Evolutionary conservation across 1,284 basidiomycete species (phyloP).

Genomic region (Stygiomarasmius scandens): DNA sequence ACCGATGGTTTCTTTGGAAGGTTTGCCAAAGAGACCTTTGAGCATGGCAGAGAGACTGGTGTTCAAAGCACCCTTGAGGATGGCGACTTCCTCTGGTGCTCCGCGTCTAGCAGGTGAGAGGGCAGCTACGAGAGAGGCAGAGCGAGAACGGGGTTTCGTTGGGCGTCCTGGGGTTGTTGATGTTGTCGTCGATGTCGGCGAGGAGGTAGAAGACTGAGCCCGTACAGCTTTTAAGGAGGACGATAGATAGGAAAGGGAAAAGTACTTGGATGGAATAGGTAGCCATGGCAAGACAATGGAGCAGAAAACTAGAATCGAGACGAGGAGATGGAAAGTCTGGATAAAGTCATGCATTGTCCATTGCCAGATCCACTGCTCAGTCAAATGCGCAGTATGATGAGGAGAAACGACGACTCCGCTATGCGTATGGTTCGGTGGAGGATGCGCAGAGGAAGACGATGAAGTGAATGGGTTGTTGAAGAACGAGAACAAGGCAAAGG

Average conservation of each 20-base stretch:
- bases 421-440: conserved; percentile 30
- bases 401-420: conserved; percentile 41
- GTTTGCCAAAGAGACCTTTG: conserved; percentile 32
- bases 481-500: conserved; percentile 75
- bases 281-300: conserved; percentile 58
- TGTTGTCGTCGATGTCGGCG: background rate
- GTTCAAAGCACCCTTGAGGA: conserved; percentile 43
- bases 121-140: conserved; percentile 27
- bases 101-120: conserved; percentile 37
- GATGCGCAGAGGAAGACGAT: conserved; percentile 30
- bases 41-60: conserved; percentile 41
- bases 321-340: conserved; percentile 62
- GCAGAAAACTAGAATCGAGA: conserved; percentile 61
- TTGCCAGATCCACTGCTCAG: conserved; percentile 9
- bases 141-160: conserved; percentile 23
- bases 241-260: conserved; percentile 11
- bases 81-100: conserved; percentile 37
- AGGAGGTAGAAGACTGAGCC: background rate
- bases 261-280: conserved; percentile 12
- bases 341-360: conserved; percentile 54
- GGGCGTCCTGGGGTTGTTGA: conserved; percentile 2
- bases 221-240: background rate
- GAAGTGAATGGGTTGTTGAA: conserved; percentile 70
- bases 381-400: no score
- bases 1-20: conserved; percentile 23